Conservation (phyloP, 2,329 filamentous ascomycete genomes). For the Sphaerostilbella broomeana region DNA sequence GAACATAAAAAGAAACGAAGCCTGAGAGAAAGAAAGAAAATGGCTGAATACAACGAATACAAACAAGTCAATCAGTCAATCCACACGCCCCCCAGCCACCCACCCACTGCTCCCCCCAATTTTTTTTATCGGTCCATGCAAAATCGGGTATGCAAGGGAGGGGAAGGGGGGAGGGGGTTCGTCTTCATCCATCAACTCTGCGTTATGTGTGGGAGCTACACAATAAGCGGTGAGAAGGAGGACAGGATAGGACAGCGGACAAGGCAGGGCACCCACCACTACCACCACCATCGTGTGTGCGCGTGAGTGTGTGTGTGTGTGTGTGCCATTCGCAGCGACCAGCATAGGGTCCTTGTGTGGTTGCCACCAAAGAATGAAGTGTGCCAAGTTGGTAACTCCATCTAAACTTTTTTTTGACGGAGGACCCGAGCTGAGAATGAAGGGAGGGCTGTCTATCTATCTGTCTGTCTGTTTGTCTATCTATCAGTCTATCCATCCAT, state of each 20-base stretch:
- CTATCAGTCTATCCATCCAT: no score
- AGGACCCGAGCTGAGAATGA: no score
- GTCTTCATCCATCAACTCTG: slow-evolving; percentile 12
- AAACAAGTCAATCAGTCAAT: slow-evolving; percentile 1
- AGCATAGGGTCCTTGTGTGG: no score
- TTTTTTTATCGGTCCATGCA: slow-evolving; percentile 8
- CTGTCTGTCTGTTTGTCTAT: no score
- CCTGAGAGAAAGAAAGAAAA: slow-evolving; percentile 6
- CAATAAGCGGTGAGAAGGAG: slow-evolving; percentile 16
- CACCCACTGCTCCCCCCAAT: slow-evolving; percentile 1
- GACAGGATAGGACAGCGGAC: slow-evolving; percentile 3
- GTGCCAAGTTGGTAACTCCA: no score
- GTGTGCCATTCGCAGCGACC: no score
- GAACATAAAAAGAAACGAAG: not conserved
- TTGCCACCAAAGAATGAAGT: no score
- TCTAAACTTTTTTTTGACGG: no score
- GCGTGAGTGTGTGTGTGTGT: no score
- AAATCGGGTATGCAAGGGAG: slow-evolving; percentile 17
- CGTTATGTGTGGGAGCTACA: slow-evolving; percentile 6
- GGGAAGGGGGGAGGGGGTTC: no score
- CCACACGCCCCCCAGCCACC: slow-evolving; percentile 1
- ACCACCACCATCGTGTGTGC: slow-evolving; percentile 6
- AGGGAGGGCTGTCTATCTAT: no score
- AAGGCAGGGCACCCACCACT: slow-evolving; percentile 9
- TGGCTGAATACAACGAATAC: not conserved